These are phyloP conservation scores for Rhizopogon rudus DNA, from an alignment of 768 basidiomycete genomes.

Conservation along the genomic window DNA sequence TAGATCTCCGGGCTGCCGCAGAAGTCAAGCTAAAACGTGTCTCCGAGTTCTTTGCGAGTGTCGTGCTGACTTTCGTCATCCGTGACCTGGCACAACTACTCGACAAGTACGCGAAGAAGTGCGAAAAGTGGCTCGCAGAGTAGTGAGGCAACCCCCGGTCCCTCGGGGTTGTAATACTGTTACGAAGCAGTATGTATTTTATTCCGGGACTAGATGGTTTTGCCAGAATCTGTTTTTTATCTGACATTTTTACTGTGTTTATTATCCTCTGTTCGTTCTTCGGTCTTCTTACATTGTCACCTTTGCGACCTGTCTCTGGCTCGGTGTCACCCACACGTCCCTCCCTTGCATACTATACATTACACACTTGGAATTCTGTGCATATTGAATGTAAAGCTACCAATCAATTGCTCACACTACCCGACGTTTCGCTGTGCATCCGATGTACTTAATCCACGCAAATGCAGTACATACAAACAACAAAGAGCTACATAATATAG, in stretches of 20 bases:
- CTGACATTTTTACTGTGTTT: slow-evolving; percentile 12
- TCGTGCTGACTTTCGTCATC: slow-evolving; percentile 86
- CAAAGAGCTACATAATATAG: not conserved
- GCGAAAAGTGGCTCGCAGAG: slow-evolving; percentile 88
- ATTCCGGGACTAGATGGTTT: slow-evolving; percentile 30
- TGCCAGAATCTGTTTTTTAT: slow-evolving; percentile 20
- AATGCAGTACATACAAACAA: slow-evolving; percentile 2
- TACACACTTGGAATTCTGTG: slow-evolving; percentile 18
- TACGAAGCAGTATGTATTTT: slow-evolving; percentile 27
- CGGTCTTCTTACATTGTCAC: slow-evolving; percentile 7
- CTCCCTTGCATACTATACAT: slow-evolving; percentile 17
- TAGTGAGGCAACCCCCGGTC: slow-evolving; percentile 31
- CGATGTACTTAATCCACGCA: too few species aligned
- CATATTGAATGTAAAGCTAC: slow-evolving; percentile 12
- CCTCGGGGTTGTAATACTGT: slow-evolving; percentile 18
- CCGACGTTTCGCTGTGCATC: not conserved
- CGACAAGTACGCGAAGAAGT: slow-evolving; percentile 92
- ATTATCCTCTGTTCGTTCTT: slow-evolving; percentile 8
- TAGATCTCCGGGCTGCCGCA: slow-evolving; percentile 55
- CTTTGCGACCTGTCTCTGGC: slow-evolving; percentile 9
- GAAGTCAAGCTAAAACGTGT: slow-evolving; percentile 75
- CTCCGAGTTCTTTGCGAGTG: slow-evolving; percentile 90
- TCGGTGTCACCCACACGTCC: slow-evolving; percentile 7
- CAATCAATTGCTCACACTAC: not conserved
- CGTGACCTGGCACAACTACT: slow-evolving; percentile 80